Conservation (phyloP, 305 asterid genomes). For the Solanum hybrid region DNA sequence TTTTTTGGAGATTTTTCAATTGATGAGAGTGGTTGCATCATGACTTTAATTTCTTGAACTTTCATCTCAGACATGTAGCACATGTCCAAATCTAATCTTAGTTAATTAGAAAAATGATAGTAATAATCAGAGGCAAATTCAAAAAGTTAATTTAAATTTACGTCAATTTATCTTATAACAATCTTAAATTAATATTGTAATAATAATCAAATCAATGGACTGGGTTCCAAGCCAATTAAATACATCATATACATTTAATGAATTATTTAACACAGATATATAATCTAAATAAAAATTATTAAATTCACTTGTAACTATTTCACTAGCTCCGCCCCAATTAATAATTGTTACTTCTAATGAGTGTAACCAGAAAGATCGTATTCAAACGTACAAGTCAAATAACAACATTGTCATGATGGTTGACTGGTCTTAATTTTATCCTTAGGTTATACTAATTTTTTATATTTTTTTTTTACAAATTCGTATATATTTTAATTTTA, state of each 20-base stretch:
- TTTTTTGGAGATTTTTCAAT: background rate
- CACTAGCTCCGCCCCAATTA: background rate
- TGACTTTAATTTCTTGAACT: background rate
- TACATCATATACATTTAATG: background rate
- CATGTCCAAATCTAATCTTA: slow-evolving; percentile 1
- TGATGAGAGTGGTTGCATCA: background rate
- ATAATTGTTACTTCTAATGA: background rate
- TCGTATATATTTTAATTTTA: no score
- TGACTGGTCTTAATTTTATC: background rate
- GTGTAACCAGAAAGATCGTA: background rate
- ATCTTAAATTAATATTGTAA: background rate
- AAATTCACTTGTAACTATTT: background rate
- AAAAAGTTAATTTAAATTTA: background rate
- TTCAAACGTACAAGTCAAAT: background rate
- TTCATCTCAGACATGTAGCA: slow-evolving; percentile 16
- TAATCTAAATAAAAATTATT: background rate
- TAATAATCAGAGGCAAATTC: background rate
- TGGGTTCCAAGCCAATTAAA: background rate
- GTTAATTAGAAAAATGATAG: background rate
- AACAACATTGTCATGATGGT: background rate
- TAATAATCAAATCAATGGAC: background rate
- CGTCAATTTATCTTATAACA: rapidly evolving
- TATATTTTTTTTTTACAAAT: no score
- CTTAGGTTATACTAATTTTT: background rate
- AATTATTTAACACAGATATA: background rate